Conservation (phyloP, 805 yeast genomes). For the Hanseniaspora singularis region DNA sequence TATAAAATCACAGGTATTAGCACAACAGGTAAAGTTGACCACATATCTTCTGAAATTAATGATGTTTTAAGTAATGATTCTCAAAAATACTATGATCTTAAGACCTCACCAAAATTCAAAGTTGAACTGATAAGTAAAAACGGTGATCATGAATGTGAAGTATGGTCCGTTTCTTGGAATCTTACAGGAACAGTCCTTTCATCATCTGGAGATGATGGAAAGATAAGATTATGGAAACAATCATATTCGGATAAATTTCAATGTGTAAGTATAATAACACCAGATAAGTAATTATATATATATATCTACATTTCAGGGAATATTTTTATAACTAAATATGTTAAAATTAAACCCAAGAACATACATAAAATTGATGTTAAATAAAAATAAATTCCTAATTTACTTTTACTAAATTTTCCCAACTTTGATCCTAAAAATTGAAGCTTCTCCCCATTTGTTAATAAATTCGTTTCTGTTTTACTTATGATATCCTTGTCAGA, state of each 20-base stretch:
- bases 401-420: slow-evolving; percentile 26
- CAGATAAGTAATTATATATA: slow-evolving; percentile 32
- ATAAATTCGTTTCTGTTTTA: slow-evolving; percentile 34
- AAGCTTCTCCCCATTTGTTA: slow-evolving; percentile 19
- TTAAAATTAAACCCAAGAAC: slow-evolving; percentile 28
- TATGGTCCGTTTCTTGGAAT: slow-evolving; percentile 96
- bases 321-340: slow-evolving; percentile 29
- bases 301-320: slow-evolving; percentile 31
- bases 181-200: slow-evolving; percentile 83
- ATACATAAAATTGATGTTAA: slow-evolving; percentile 21
- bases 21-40: background rate
- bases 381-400: slow-evolving; percentile 26
- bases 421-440: slow-evolving; percentile 24
- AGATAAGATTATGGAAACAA: slow-evolving; percentile 82
- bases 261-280: slow-evolving; percentile 76
- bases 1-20: slow-evolving; percentile 41
- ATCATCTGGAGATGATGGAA: slow-evolving; percentile 92
- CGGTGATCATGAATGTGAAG: slow-evolving; percentile 73
- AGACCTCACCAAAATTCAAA: slow-evolving; percentile 22
- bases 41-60: no score
- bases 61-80: background rate
- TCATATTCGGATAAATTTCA: slow-evolving; percentile 75
- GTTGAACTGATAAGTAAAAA: slow-evolving; percentile 56
- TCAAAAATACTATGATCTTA: slow-evolving; percentile 13
- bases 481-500: slow-evolving; percentile 30